Evolutionary conservation across 2,329 filamentous ascomycete genomes (phyloP), one percentile per base, ranked within the genome.

Genomic region (Diaporthe longicolla): DNA sequence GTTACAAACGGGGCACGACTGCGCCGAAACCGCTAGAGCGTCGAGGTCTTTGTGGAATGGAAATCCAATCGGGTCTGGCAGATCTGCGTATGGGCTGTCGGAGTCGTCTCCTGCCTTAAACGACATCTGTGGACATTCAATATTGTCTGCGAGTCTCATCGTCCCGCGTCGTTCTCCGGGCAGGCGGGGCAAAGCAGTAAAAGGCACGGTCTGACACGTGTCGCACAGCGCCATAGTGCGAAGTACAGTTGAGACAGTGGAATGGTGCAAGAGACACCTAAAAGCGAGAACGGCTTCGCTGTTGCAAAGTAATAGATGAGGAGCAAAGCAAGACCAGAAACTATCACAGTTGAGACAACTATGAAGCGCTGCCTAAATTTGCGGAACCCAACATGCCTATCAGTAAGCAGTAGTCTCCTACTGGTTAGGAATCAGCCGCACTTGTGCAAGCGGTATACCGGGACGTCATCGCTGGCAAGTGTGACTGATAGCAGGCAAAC

Each of bases 1-100:
- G 6, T 48, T 10, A 11, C 70, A 72, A 32, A 72, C 29, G 15
- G 59, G 58, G 19, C 70, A 72, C 9, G 26, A 65, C 58, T 29
- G 35, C 4, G 70, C 58, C 24, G 70, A 72, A 11, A 43, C 10
- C 7, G 35, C 37, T 50, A 72, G 24, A 26, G 70, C 37, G 4
- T 54, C 11, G 5, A 72, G n/a, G 26, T 37, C 40, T 37, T 48
- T 2, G 15, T 65, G 70, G 13, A 66, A 72, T 17, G 70, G 50
- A 10, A 72, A 21, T 0, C 50, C 59, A 32, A 61, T 43, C n/a
- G 3, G n/a, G 15, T 61, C 35, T 19, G 57, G 57, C 3, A 61
- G 57, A n/a, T 61, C 35, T 61, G 35, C 57, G 15, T 37, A 7
- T 19, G 57, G n/a, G 13, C n/a, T 61, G n/a, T 13, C 13, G n/a